Conservation (phyloP, 192 early-diverging fungal species). For the Backusella macrospora region DNA sequence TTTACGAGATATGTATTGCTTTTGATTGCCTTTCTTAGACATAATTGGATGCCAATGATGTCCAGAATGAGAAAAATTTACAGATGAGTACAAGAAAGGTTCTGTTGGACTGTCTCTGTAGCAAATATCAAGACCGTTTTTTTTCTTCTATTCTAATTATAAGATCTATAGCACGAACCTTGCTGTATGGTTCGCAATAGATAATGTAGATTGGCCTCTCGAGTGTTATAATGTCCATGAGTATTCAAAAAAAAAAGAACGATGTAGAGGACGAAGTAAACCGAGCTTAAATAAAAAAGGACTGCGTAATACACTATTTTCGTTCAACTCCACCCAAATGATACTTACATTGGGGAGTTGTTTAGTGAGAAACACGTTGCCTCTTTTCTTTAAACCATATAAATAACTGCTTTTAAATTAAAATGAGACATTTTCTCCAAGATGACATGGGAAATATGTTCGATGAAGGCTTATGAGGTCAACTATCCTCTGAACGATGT, state of each 20-base stretch:
- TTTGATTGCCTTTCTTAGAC: conserved; percentile 9
- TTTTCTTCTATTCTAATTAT: conserved; percentile 1
- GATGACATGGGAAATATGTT: too few relatives aligned
- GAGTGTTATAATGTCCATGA: conserved; percentile 12
- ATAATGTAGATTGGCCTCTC: not conserved
- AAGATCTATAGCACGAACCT: conserved; percentile 6
- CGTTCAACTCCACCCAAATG: too few relatives aligned
- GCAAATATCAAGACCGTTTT: not conserved
- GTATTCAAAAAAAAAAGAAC: conserved; percentile 11
- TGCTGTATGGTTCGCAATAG: conserved; percentile 6
- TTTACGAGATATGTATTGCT: not conserved
- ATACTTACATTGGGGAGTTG: too few relatives aligned
- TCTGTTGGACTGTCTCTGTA: conserved; percentile 7
- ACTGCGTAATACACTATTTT: too few relatives aligned
- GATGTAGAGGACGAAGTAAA: not conserved
- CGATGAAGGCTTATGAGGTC: too few relatives aligned
- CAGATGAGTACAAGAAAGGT: conserved; percentile 14
- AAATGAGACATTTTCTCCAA: too few relatives aligned
- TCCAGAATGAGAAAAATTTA: conserved; percentile 14
- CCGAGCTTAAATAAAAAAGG: conserved; percentile 1
- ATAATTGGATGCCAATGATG: conserved; percentile 5
- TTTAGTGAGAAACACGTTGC: too few relatives aligned
- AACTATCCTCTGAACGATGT: too few relatives aligned
- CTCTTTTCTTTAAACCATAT: too few relatives aligned
- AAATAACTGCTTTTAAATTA: too few relatives aligned